Percentiles rank a stretch among this genome's conserved stretches.
Conservation (phyloP, 495 filamentous ascomycete species). For the Neurospora cerealis region DNA sequence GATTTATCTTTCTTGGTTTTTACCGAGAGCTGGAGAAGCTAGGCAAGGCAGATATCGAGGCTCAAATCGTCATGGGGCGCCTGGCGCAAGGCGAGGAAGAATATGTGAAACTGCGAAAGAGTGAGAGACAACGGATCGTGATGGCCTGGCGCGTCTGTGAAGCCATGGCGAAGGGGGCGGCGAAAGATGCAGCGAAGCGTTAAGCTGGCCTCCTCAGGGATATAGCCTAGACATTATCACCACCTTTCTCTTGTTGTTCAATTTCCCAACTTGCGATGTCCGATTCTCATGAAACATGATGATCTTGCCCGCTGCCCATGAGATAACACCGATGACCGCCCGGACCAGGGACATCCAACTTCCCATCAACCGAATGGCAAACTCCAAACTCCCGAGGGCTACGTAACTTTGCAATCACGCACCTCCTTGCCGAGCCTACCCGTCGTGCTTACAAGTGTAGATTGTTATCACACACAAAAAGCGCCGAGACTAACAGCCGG, state of each 20-base stretch:
- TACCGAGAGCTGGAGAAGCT: slow-evolving; percentile 32
- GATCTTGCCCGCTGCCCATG: background rate
- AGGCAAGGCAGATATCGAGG: slow-evolving; percentile 18
- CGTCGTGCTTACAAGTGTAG: background rate
- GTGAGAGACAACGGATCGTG: background rate
- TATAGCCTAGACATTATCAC: background rate
- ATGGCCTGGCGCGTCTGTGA: background rate
- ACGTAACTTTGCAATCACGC: background rate
- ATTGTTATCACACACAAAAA: background rate
- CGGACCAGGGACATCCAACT: background rate
- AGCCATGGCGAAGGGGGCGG: background rate
- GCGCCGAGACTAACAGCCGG: background rate
- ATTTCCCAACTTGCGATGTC: background rate
- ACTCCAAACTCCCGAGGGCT: background rate
- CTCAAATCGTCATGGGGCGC: background rate
- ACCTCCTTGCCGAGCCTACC: background rate
- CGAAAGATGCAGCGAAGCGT: background rate
- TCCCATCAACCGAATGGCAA: background rate
- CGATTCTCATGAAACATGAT: background rate
- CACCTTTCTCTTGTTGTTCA: background rate
- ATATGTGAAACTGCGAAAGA: background rate
- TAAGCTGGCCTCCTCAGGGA: background rate
- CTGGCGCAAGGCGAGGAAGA: slow-evolving; percentile 1
- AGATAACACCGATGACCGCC: background rate
- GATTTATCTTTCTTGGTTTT: slow-evolving; percentile 30